Evolutionary conservation across 805 yeast species (phyloP), one percentile per base, ranked within the genome.

Genomic region (Maudiozyma bulderi): DNA sequence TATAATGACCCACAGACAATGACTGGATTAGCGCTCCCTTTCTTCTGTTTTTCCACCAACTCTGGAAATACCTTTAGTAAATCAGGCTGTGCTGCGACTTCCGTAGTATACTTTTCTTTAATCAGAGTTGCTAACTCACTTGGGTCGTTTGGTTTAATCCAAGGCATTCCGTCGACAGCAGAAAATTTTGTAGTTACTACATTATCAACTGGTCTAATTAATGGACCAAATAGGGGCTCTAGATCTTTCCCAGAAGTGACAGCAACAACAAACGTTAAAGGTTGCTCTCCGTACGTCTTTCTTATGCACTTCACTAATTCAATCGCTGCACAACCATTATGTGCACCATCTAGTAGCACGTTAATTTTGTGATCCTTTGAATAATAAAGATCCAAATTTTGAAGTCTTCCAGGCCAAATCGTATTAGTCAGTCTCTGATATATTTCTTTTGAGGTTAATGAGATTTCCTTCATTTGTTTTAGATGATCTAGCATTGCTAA

Each of bases 371-470:
- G 56, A 1, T 46, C 45, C 13, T 42, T 46, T 8, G 42, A 35
- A 11, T 61, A 55, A 7, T 59, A 54, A n/a, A 73, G 56, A 4
- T 65, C 51, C 11, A 78, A 31, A 31, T 60, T 52, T 58, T 93
- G 96, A 47, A 93, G 67, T 52, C 99, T 70, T 0, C 97, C 98
- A 0, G 95, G 95, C 98, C 98, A 90, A 8, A 56, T 53, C 0
- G 89, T 82, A 0, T 55, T 47, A 1, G 57, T 46, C 0, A 90
- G 65, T 0, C 96, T 95, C 7, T 58, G 53, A 5, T 61, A 54
- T 0, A 86, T 68, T 1, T 65, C 54, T 0, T 62, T 61, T 1
- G 52, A 50, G 0, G 74, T 57, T 7, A 81, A 56, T 15, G 56
- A 47, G 1, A 59, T 28, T 1, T 58, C 58, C 1, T 56, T 47